Base-by-base conservation (phyloP, 768 basidiomycete genomes). In the Fomitopsis pulvina region DNA sequence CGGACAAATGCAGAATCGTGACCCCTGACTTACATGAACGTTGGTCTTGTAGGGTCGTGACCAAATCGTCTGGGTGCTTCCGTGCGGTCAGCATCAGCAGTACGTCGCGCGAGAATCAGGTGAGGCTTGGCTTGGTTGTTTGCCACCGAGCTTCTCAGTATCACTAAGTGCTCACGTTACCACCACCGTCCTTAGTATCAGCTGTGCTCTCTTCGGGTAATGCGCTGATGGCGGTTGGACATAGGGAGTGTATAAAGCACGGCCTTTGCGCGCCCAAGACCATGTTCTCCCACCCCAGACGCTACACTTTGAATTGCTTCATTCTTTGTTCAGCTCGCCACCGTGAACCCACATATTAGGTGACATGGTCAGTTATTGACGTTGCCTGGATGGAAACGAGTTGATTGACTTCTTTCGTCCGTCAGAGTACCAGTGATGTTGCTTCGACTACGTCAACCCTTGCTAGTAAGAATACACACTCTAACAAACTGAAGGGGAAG, bases 401-500 rank as follows among this genome's bases (percentile, higher is more conserved):
- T 41, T 38, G 45, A 44, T 47, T 46, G 45, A 44, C 43, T 49
- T 37, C 47, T n/a, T 38, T 20, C 20, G 14, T 29, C 41, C 49
- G 54, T 41, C 50, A 50, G 51, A 47, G 51, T 12, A 39, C 26
- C 42, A 18, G 28, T 41, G 52, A 48, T 45, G 52, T 30, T 53
- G 52, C 52, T 47, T 22, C 41, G 41, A 43, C 43, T 40, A 43
- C 37, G 47, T 48, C 48, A 22, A 48, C 24, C 5, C 4, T 24
- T 44, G 43, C 51, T 39, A 49, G 26, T 44, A 58, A 57, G 56
- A 47, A 55, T 47, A 50, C 59, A 46, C 45, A 58, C 46, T 62
- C 58, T 52, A 56, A 41, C 30, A 52, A 44, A 29, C 49, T 63
- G 45, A 56, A 56, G n/a, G 57, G 57, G 44, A 55, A 45, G 22